These are phyloP conservation scores for Chaetomiaceae sp. DNA, from an alignment of 2,329 filamentous ascomycete genomes.

Conservation along the genomic window DNA sequence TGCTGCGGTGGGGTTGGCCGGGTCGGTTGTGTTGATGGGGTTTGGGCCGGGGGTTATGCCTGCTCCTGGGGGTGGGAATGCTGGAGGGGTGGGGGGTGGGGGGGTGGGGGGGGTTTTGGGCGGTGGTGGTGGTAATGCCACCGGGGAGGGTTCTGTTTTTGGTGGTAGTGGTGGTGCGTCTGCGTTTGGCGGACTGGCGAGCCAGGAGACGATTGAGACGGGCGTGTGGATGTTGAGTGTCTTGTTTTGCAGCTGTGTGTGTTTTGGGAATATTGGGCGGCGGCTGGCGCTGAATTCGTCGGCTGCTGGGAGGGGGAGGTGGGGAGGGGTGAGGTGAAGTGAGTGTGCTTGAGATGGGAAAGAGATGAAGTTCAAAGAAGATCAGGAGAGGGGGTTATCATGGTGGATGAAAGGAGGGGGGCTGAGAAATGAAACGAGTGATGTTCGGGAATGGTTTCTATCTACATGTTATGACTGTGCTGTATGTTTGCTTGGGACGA, in stretches of 20 bases:
- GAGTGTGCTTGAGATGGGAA: not conserved
- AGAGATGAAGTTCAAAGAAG: not conserved
- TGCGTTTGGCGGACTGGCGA: slow-evolving; percentile 34
- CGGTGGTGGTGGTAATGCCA: not conserved
- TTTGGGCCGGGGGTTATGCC: slow-evolving; percentile 73
- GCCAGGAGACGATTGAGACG: slow-evolving; percentile 61
- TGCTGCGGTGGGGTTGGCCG: slow-evolving; percentile 64
- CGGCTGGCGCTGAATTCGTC: slow-evolving; percentile 57
- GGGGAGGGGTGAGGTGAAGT: slow-evolving; percentile 40
- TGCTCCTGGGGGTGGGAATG: slow-evolving; percentile 21
- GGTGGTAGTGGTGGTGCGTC: slow-evolving; percentile 6
- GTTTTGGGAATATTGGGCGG: slow-evolving; percentile 92
- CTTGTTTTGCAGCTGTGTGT: slow-evolving; percentile 89
- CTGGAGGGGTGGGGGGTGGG: not conserved
- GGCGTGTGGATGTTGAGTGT: slow-evolving; percentile 90
- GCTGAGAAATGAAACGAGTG: too few relatives aligned
- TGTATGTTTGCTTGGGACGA: too few relatives aligned
- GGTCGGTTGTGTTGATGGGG: slow-evolving; percentile 68
- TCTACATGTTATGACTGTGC: too few relatives aligned
- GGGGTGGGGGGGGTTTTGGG: not conserved
- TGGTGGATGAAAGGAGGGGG: not conserved
- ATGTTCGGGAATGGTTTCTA: too few relatives aligned
- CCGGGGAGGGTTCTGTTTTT: not conserved
- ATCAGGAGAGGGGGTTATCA: not conserved
- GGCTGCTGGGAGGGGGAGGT: slow-evolving; percentile 40